Evolutionary conservation across 1,284 basidiomycete genomes (phyloP), one percentile per base, ranked within the genome.

Genomic region (Ceratobasidium papillatum): DNA sequence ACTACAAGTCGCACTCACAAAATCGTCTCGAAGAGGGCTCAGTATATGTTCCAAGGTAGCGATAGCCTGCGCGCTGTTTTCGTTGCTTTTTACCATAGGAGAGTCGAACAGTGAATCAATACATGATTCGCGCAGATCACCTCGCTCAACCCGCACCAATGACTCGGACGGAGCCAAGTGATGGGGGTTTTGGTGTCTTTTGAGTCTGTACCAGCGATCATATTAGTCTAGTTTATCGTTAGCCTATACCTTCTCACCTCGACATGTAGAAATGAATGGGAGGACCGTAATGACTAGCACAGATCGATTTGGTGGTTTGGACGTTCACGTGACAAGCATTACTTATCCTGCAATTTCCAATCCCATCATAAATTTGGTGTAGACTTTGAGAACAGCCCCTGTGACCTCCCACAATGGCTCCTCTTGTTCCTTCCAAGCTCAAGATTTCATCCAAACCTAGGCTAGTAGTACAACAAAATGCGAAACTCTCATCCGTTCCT

Each of bases 361-460:
- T 54, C 25, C 36, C 32, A 68, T 56, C 65, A 41, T 17, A 56
- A 68, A 68, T 56, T 68, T 68, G 36, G 51, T 41, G 22, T 41
- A 52, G 17, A 8, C 27, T 0, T 25, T 27, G 25, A 27, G 3
- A 34, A 51, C 32, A 22, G 69, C 27, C 32, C 41, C 34, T 59
- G 36, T 8, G n/a, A 83, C 8, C 80, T 78, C 7, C 32, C 81
- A 84, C 54, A 88, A 81, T n/a, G 75, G 77, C 27, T 79, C 79
- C 0, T 84, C 82, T 30, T 30, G 54, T 71, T 76, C 75, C 74
- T 59, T 76, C 51, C 81, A 81, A 72, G 30, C 32, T 47, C 14
- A 41, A 62, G 54, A 8, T 61, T 17, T 65, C 76, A 61, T 38
- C 41, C 59, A 61, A 75, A 58, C 36, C 38, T 51, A 36, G 52